These are phyloP conservation scores for Zymoseptoria ardabiliae DNA, from an alignment of 2,329 filamentous ascomycete genomes.

Conservation along the genomic window DNA sequence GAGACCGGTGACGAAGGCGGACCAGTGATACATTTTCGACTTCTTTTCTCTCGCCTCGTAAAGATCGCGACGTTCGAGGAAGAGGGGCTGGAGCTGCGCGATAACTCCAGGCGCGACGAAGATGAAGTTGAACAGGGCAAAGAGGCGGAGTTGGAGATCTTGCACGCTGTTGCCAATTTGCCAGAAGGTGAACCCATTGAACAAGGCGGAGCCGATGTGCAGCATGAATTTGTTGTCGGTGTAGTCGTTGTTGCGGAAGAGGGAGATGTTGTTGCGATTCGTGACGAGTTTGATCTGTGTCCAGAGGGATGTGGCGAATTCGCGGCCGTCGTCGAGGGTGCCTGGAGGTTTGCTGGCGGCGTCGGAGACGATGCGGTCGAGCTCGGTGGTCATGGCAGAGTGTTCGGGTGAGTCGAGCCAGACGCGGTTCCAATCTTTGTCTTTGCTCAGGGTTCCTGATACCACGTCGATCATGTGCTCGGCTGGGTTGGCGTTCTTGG, in stretches of 20 bases:
- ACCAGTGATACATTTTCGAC: slow-evolving; percentile 66
- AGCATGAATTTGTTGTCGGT: slow-evolving; percentile 56
- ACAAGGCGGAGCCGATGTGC: slow-evolving; percentile 45
- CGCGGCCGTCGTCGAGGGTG: slow-evolving; percentile 33
- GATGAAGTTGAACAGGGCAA: slow-evolving; percentile 30
- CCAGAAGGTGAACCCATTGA: slow-evolving; percentile 46
- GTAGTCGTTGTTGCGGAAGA: slow-evolving; percentile 61
- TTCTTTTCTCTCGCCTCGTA: slow-evolving; percentile 55
- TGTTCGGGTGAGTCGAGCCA: slow-evolving; percentile 36
- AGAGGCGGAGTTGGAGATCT: slow-evolving; percentile 33
- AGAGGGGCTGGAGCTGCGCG: slow-evolving; percentile 51
- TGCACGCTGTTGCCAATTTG: slow-evolving; percentile 28
- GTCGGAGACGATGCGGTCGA: slow-evolving; percentile 33
- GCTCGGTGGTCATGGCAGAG: slow-evolving; percentile 31
- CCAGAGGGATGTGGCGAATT: slow-evolving; percentile 38
- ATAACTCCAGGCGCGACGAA: slow-evolving; percentile 38
- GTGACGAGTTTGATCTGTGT: slow-evolving; percentile 36
- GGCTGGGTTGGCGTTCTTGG: slow-evolving; percentile 46
- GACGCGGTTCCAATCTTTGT: slow-evolving; percentile 36
- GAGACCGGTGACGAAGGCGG: slow-evolving; percentile 62
- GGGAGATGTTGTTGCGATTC: slow-evolving; percentile 45
- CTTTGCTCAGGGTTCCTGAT: slow-evolving; percentile 36
- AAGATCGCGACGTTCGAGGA: slow-evolving; percentile 50
- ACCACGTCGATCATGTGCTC: slow-evolving; percentile 45
- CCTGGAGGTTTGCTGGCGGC: slow-evolving; percentile 29